These are phyloP conservation scores for Cercospora citrullina DNA, from an alignment of 2,329 filamentous ascomycete genomes.

Conservation along the genomic window DNA sequence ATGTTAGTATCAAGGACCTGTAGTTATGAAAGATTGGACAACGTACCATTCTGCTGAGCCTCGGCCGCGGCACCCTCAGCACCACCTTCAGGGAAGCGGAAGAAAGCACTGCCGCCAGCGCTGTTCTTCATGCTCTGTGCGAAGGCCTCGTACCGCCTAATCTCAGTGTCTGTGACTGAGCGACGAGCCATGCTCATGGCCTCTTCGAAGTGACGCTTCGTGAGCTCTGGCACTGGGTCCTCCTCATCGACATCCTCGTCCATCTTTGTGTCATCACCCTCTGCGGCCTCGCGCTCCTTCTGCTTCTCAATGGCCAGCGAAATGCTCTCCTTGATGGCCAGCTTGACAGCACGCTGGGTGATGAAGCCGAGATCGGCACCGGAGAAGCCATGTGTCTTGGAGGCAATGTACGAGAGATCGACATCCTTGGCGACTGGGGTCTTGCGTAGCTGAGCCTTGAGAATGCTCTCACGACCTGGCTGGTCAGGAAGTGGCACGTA, in stretches of 20 bases:
- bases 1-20: conserved; percentile 21
- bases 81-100: conserved; percentile 81
- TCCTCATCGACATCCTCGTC: conserved; percentile 73
- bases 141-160: conserved; percentile 96
- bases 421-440: conserved; percentile 87
- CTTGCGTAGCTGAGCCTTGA: conserved; percentile 96
- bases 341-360: conserved; percentile 97
- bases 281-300: conserved; percentile 81
- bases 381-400: conserved; percentile 97
- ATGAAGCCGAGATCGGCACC: conserved; percentile 99
- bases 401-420: conserved; percentile 86
- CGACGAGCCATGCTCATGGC: conserved; percentile 93
- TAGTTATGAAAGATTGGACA: not conserved
- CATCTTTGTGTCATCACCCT: conserved; percentile 71
- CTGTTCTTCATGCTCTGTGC: conserved; percentile 99
- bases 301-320: conserved; percentile 80
- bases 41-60: conserved; percentile 42
- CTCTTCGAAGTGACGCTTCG: conserved; percentile 96
- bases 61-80: conserved; percentile 43
- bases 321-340: conserved; percentile 98
- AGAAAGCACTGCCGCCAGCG: conserved; percentile 84
- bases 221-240: conserved; percentile 93
- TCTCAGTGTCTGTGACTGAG: conserved; percentile 95
- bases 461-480: conserved; percentile 81
- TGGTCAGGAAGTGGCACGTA: conserved; percentile 97